Conservation (phyloP, 306 rosid genomes). For the Cicer arietinum region DNA sequence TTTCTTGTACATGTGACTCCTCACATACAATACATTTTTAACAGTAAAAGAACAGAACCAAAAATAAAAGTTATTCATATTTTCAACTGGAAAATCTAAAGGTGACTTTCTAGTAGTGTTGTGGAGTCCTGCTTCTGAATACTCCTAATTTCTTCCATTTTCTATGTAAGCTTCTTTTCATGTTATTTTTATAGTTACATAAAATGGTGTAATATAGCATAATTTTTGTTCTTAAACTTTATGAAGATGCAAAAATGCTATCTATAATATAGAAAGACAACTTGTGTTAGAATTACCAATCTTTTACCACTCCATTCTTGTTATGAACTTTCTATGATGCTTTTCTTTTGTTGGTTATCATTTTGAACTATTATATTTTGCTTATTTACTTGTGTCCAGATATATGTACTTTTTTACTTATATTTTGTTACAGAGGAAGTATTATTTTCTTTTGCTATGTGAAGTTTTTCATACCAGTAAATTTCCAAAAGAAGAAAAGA, state of each 20-base stretch:
- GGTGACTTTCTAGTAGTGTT: not conserved
- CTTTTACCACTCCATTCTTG: not conserved
- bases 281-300: not conserved
- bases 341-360: not conserved
- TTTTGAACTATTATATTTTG: not conserved
- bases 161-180: constrained; percentile 26
- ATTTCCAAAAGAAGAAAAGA: constrained; percentile 40
- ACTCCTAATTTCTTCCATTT: not conserved
- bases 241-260: not conserved
- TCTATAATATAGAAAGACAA: not conserved
- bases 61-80: too few species aligned
- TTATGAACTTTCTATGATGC: not conserved
- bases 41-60: too few species aligned
- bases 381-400: too few species aligned
- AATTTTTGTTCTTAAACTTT: not conserved
- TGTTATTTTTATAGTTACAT: not conserved
- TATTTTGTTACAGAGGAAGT: not conserved
- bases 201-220: not conserved
- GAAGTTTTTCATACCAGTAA: not conserved
- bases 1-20: too few species aligned
- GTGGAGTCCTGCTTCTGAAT: constrained; percentile 31
- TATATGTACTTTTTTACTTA: too few species aligned
- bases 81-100: too few species aligned
- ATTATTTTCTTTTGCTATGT: not conserved
- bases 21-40: too few species aligned